These are phyloP conservation scores for Hansfordia pulvinata DNA, from an alignment of 2,329 filamentous ascomycete genomes.

Conservation along the genomic window DNA sequence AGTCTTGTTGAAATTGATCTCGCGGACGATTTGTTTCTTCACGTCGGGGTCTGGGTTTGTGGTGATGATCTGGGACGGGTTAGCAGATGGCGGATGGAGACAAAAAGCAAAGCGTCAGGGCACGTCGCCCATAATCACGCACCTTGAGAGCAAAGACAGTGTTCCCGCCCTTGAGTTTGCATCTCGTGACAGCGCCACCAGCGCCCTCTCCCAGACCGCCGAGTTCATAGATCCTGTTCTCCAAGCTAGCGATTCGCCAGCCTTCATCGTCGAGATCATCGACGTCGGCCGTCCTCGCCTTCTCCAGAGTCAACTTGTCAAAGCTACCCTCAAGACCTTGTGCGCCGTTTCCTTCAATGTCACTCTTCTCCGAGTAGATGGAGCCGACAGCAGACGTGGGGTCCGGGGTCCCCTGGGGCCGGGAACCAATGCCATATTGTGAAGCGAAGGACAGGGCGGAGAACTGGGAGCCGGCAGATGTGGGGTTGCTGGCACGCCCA, in stretches of 20 bases:
- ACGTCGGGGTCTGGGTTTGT: conserved; percentile 96
- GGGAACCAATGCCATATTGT: conserved; percentile 53
- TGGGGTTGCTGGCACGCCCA: conserved; percentile 65
- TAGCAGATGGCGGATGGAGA: conserved; percentile 7
- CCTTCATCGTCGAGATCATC: conserved; percentile 91
- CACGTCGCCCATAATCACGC: not conserved
- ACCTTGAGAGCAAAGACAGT: conserved; percentile 96
- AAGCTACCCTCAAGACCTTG: conserved; percentile 60
- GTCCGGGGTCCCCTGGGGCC: conserved; percentile 60
- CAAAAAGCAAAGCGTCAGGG: conserved; percentile 1
- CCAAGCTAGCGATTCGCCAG: conserved; percentile 85
- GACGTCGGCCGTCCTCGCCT: conserved; percentile 73
- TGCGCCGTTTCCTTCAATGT: conserved; percentile 78
- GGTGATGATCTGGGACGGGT: conserved; percentile 68
- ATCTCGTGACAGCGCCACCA: conserved; percentile 87
- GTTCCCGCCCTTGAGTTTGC: conserved; percentile 79
- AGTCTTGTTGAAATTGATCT: conserved; percentile 95
- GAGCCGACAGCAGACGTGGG: conserved; percentile 81
- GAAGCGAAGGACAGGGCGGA: conserved; percentile 71
- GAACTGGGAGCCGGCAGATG: conserved; percentile 77
- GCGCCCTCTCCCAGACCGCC: conserved; percentile 89
- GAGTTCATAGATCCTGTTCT: conserved; percentile 76
- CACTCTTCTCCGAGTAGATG: conserved; percentile 68
- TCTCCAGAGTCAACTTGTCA: conserved; percentile 70
- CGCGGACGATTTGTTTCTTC: conserved; percentile 95